Evolutionary conservation across 78 protist genomes (phyloP).

Genomic region (Paulinella micropora): DNA sequence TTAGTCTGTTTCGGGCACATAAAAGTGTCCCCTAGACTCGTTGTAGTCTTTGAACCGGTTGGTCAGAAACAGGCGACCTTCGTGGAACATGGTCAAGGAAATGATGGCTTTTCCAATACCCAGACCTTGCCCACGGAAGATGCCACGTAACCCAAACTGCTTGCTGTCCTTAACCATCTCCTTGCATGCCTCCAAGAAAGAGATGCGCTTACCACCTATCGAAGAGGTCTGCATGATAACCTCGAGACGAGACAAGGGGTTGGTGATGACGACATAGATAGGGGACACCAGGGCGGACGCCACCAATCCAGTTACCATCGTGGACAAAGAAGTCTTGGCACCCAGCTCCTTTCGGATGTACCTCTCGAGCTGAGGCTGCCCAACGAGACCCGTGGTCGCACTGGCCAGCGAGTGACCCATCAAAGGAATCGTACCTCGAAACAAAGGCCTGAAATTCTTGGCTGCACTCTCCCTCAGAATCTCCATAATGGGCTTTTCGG

Average conservation of each 20-base stretch:
- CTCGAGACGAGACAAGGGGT: constrained; percentile 5
- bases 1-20: neutral
- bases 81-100: constrained; percentile 4
- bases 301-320: neutral
- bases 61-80: neutral
- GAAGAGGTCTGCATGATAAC: constrained; percentile 11
- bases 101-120: neutral
- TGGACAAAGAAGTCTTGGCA: neutral
- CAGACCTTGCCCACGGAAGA: constrained; percentile 6
- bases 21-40: neutral
- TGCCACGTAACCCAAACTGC: neutral
- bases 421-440: constrained; percentile 1
- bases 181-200: neutral
- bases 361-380: neutral
- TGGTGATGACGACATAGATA: neutral
- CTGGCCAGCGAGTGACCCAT: constrained; percentile 6
- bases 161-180: neutral
- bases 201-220: neutral
- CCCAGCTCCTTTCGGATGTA: neutral
- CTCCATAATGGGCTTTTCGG: neutral
- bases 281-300: constrained; percentile 6
- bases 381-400: constrained; percentile 1
- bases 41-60: neutral
- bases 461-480: neutral
- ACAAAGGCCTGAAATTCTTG: neutral